Conservation (phyloP, 306 rosid species). For the Rosa persica region DNA sequence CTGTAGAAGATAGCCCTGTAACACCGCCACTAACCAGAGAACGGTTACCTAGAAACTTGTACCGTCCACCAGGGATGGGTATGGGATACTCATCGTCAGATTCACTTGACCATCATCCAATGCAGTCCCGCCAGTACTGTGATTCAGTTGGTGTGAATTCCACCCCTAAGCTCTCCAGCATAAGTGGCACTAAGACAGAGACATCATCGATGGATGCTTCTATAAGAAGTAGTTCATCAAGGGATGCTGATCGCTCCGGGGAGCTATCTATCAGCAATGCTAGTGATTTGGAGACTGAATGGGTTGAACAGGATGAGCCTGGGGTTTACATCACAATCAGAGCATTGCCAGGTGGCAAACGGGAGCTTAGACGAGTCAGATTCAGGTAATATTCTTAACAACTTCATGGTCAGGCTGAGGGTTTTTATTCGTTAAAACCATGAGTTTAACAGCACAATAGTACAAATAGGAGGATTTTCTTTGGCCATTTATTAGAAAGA, state of each 20-base stretch:
- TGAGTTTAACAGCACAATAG: neutral
- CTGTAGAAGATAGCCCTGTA: slow-evolving; percentile 81
- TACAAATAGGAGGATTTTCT: neutral
- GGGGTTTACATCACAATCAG: slow-evolving; percentile 97
- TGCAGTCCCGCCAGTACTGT: slow-evolving; percentile 54
- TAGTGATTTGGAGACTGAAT: slow-evolving; percentile 96
- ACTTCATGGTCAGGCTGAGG: slow-evolving; percentile 5
- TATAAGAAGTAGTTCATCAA: slow-evolving; percentile 70
- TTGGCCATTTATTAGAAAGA: neutral
- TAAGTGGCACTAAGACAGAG: slow-evolving; percentile 56
- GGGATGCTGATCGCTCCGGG: slow-evolving; percentile 76
- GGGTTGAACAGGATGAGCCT: slow-evolving; percentile 97
- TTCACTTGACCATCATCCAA: slow-evolving; percentile 66
- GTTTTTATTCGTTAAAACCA: neutral
- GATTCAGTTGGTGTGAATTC: slow-evolving; percentile 61
- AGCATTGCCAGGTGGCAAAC: slow-evolving; percentile 71
- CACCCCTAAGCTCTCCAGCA: slow-evolving; percentile 65
- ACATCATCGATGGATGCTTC: slow-evolving; percentile 86
- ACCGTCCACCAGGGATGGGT: slow-evolving; percentile 47
- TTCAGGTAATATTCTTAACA: slow-evolving; percentile 61
- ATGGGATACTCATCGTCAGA: slow-evolving; percentile 88
- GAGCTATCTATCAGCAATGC: slow-evolving; percentile 95
- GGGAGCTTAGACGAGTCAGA: slow-evolving; percentile 92
- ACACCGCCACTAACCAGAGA: slow-evolving; percentile 88
- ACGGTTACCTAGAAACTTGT: slow-evolving; percentile 54